Conservation (phyloP, 352 stramenopile genomes). For the Pelagophyceae sp. region DNA sequence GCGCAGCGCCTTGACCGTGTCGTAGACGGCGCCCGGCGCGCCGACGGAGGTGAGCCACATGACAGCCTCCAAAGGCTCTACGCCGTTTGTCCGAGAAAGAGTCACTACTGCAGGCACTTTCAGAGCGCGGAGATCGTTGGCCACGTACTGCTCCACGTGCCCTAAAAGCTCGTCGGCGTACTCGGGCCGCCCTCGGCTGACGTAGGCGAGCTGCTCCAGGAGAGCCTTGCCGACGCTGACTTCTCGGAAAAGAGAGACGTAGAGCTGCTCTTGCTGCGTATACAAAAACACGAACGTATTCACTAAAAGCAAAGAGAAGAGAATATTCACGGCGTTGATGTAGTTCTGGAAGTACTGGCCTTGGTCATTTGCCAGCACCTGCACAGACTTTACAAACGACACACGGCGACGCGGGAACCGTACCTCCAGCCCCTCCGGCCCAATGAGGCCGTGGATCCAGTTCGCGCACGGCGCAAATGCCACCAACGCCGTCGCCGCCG, state of each 20-base stretch:
- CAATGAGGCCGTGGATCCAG: neutral
- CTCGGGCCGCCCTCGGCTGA: conserved; percentile 38
- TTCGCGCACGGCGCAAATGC: neutral
- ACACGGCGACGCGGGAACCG: neutral
- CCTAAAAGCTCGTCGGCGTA: conserved; percentile 13
- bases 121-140: conserved; percentile 11
- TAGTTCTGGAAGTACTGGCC: conserved; percentile 26
- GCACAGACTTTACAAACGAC: neutral
- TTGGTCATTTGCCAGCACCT: conserved; percentile 16
- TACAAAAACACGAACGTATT: conserved; percentile 40
- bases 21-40: conserved; percentile 46
- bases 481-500: neutral
- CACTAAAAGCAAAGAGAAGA: conserved; percentile 17
- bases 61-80: conserved; percentile 27
- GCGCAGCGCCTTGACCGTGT: conserved; percentile 51
- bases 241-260: conserved; percentile 48
- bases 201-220: conserved; percentile 52
- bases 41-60: conserved; percentile 58
- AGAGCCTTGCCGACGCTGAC: conserved; percentile 51
- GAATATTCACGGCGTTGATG: conserved; percentile 16
- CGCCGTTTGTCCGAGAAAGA: too few species aligned
- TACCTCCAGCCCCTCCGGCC: neutral
- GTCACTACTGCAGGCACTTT: neutral
- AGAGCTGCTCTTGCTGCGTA: conserved; percentile 50
- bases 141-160: conserved; percentile 10